A percentile compares a stretch with the other conserved stretches of the same genome.
phyloP scores from a whole-genome alignment of 108 stramenopile species.

The Pseudonitzschia multistriata region DNA sequence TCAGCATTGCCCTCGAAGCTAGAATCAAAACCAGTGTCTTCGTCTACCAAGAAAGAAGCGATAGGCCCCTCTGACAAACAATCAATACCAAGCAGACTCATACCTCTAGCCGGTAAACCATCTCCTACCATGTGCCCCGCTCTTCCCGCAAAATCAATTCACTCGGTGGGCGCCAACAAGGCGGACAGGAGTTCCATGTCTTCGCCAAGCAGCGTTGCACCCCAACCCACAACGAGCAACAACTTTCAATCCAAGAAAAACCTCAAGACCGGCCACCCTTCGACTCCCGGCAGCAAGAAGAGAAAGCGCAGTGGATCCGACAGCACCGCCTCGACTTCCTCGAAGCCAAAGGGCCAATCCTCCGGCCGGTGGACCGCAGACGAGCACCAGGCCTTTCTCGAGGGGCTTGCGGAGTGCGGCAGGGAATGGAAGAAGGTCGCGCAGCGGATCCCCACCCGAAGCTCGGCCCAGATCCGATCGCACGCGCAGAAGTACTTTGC shows the following conservation, averaged over 20 bases:
- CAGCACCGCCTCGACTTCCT: background rate
- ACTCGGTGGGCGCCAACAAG: no score
- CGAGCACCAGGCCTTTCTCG: conserved; percentile 90
- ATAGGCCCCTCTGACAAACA: no score
- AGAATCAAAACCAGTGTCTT: no score
- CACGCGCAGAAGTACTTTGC: conserved; percentile 99
- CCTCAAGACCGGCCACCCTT: background rate
- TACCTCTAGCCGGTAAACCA: no score
- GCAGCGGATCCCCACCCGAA: conserved; percentile 83
- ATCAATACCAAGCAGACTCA: no score
- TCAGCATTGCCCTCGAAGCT: no score
- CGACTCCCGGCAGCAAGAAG: background rate
- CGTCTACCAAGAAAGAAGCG: no score
- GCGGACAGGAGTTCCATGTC: no score
- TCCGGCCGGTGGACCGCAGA: conserved; percentile 89
- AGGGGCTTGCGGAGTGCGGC: conserved; percentile 82
- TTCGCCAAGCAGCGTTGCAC: background rate
- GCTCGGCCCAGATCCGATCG: conserved; percentile 94
- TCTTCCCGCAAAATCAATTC: no score
- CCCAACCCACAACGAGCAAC: background rate
- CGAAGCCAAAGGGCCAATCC: conserved; percentile 25
- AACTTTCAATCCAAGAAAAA: background rate
- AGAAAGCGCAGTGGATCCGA: conserved; percentile 3
- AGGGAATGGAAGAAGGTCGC: conserved; percentile 92
- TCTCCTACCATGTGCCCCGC: no score